These are phyloP conservation scores for Saccharomyces hybrid DNA, from an alignment of 1,139 yeast genomes.

Conservation along the genomic window DNA sequence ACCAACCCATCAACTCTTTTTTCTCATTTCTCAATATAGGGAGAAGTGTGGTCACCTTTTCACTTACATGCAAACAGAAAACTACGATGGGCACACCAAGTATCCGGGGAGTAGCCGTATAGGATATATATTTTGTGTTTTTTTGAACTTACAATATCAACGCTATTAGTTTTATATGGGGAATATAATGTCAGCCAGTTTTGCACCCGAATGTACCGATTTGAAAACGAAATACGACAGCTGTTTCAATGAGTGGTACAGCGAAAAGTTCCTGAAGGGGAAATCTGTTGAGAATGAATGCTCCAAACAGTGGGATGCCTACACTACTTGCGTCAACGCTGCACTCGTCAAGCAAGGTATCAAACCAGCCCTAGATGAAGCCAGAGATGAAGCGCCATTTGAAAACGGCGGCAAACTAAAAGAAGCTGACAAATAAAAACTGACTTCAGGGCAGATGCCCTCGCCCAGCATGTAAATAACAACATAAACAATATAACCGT, in stretches of 20 bases:
- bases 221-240: slow-evolving; percentile 79
- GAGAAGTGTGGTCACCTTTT: neutral
- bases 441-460: neutral
- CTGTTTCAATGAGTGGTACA: slow-evolving; percentile 91
- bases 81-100: neutral
- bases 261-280: slow-evolving; percentile 51
- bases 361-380: slow-evolving; percentile 74
- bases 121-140: neutral
- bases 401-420: slow-evolving; percentile 46
- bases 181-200: slow-evolving; percentile 75
- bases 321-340: slow-evolving; percentile 75
- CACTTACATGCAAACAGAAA: neutral
- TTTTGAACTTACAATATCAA: neutral
- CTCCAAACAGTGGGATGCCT: slow-evolving; percentile 78
- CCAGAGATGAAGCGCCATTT: slow-evolving; percentile 86
- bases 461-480: neutral
- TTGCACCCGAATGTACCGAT: slow-evolving; percentile 94
- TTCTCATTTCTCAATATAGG: neutral
- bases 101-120: neutral
- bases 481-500: neutral
- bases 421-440: neutral
- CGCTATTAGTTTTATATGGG: slow-evolving; percentile 43
- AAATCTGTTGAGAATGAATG: slow-evolving; percentile 56
- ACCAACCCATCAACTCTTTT: neutral
- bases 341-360: slow-evolving; percentile 31